Base-by-base conservation (phyloP, 2,329 filamentous ascomycete genomes). In the Capronia epimyces region DNA sequence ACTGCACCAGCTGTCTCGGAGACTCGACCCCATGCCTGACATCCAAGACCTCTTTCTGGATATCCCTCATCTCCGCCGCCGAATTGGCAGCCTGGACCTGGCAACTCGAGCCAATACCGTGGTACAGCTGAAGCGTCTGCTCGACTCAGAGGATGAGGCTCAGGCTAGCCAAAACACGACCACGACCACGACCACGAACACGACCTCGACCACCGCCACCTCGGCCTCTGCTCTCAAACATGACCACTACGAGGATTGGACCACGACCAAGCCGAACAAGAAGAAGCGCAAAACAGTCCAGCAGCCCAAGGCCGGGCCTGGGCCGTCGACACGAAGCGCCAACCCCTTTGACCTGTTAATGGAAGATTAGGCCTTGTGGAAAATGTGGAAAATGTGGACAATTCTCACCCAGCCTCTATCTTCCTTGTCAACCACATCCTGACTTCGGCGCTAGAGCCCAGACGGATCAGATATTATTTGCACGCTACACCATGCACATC, bases 11-110 rank as follows among this genome's bases (percentile, higher is more conserved):
- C 34, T 57, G 3, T 27, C 27, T 6, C 12, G 12, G 1, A 40
- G 4, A 15, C 29, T 57, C n/a, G 25, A 43, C 3, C 20, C 7
- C 2, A 53, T 58, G 55, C 59, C 55, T n/a, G 12, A 31, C 8
- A 53, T 61, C 18, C 31, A 52, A 27, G 29, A 43, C 2, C 32
- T 61, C 10, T 60, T 61, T 39, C 43, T 61, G 16, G 49, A 58
- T 37, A 34, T 56, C 18, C 27, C 45, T 13, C 32, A 52, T 27
- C 43, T 58, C 8, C 50, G 53, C 1, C 15, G 12, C 4, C 24
- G 34, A 18, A 16, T 52, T 10, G 18, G 40, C 9, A 21, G 34
- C 3, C 8, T 46, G 16, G 42, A 50, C 18, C 22, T 50, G 4
- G 31, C 49, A 32, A 32, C n/a, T n/a, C 43, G 42, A 41, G 43